These are phyloP conservation scores for Mimosa bimucronata DNA, from an alignment of 306 rosid genomes.

Conservation along the genomic window DNA sequence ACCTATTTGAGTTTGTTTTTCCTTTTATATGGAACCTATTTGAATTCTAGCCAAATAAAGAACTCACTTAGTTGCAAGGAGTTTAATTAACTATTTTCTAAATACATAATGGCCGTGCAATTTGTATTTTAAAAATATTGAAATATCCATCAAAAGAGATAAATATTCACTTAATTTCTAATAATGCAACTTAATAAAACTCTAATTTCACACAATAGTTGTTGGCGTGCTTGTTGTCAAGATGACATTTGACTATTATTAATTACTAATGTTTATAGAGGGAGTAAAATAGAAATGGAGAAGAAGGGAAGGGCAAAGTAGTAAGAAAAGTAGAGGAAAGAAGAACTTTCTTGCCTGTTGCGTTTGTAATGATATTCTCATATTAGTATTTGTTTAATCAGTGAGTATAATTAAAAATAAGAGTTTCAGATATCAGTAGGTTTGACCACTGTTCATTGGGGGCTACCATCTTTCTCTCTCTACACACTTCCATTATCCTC, in stretches of 20 bases:
- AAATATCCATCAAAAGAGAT: neutral
- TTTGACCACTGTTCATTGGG: slow-evolving; percentile 60
- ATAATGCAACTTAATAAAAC: neutral
- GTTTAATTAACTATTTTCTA: neutral
- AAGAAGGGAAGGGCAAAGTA: slow-evolving; percentile 37
- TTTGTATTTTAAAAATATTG: neutral
- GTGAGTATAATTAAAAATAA: slow-evolving; percentile 23
- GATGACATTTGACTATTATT: neutral
- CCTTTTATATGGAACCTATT: neutral
- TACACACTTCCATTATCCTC: slow-evolving; percentile 25
- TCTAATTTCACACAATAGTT: neutral
- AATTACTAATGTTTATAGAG: neutral
- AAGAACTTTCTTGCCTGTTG: slow-evolving; percentile 15
- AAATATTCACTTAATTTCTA: neutral
- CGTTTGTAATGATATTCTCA: slow-evolving; percentile 12
- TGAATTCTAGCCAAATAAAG: neutral
- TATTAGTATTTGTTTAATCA: slow-evolving; percentile 36
- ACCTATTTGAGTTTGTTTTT: neutral
- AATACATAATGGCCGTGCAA: neutral
- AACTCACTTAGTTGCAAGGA: neutral
- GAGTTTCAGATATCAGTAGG: slow-evolving; percentile 48
- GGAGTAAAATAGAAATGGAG: neutral
- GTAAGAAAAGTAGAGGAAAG: slow-evolving; percentile 16
- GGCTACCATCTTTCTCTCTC: slow-evolving; percentile 31
- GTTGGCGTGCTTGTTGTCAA: too few relatives aligned